Conservation (phyloP, 208 protist species). For the Trypanosoma vivax region DNA sequence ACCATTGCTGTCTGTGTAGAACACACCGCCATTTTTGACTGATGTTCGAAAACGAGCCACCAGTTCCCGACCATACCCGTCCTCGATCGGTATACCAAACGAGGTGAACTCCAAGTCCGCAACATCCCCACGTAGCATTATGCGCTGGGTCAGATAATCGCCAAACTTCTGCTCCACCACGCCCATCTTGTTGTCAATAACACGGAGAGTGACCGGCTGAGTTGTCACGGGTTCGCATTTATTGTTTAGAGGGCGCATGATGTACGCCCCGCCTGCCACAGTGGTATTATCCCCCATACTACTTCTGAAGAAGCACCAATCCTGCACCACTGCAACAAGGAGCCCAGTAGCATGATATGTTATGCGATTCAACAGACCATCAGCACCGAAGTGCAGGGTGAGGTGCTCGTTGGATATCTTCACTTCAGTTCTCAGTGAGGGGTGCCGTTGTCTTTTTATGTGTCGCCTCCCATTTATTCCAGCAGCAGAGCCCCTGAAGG, state of each 20-base stretch:
- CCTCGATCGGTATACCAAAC: constrained; percentile 10
- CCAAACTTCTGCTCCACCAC: constrained; percentile 11
- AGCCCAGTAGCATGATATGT: background rate
- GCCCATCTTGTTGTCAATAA: constrained; percentile 1
- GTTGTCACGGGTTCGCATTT: constrained; percentile 2
- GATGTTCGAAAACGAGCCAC: constrained; percentile 9
- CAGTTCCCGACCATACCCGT: constrained; percentile 9
- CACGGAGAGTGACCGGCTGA: background rate
- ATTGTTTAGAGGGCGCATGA: constrained; percentile 9
- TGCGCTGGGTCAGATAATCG: constrained; percentile 2
- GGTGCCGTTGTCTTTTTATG: too few relatives aligned
- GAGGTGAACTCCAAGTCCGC: constrained; percentile 14
- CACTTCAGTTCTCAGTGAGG: background rate
- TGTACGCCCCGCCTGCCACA: constrained; percentile 11
- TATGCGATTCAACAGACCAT: background rate
- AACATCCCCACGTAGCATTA: constrained; percentile 9
- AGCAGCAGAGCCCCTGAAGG: background rate
- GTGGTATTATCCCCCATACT: background rate
- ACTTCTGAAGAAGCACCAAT: constrained; percentile 12
- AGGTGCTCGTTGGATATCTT: background rate
- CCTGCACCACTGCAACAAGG: constrained; percentile 1
- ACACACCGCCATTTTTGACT: constrained; percentile 9
- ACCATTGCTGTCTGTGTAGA: constrained; percentile 50
- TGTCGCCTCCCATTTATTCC: too few relatives aligned
- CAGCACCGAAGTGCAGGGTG: background rate